Evolutionary conservation across 2,329 filamentous ascomycete species (phyloP), one percentile per base, ranked within the genome.

Genomic region (Fusarium scirpi): DNA sequence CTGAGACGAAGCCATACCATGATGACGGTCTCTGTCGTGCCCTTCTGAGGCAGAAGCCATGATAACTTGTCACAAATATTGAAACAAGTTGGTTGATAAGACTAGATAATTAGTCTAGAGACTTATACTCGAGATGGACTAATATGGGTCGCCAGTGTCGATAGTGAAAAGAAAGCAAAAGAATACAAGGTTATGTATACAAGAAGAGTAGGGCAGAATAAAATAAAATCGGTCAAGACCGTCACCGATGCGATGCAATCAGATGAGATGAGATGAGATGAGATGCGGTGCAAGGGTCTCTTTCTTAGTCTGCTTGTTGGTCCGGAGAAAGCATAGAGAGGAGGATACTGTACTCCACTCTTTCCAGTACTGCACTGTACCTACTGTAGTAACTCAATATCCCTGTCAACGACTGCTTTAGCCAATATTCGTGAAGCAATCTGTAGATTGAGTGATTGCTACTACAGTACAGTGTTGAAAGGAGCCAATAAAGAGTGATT

Each of bases 31-130:
- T 44, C 53, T 72, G 43, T 53, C 55, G 57, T 53, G 43, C 18
- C 62, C 54, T 22, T 53, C 34, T n/a, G 58, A 58, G 43, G 69
- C 55, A 27, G 65, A 64, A 54, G 53, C 54, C 69, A 71, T 71
- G 16, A 22, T 41, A 11, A 25, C 13, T 44, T 40, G 34, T 13
- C 15, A 58, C 24, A 25, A n/a, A 55, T n/a, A 18, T n/a, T 27
- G n/a, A 40, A 29, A 20, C 12, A 15, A 22, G 40, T 47, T 43
- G 38, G 49, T 55, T 45, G 30, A 18, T 25, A n/a, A 22, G 15
- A 29, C 22, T 25, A 29, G 24, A 32, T 32, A 32, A 7, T 32
- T 48, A 25, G 22, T 27, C 18, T 16, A 29, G 32, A 41, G 30
- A 22, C 24, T 52, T 41, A 20, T 27, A 22, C 22, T 16, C 7